Base-by-base conservation (phyloP, 345 rosid species). In the Eucalyptus urophylla region DNA sequence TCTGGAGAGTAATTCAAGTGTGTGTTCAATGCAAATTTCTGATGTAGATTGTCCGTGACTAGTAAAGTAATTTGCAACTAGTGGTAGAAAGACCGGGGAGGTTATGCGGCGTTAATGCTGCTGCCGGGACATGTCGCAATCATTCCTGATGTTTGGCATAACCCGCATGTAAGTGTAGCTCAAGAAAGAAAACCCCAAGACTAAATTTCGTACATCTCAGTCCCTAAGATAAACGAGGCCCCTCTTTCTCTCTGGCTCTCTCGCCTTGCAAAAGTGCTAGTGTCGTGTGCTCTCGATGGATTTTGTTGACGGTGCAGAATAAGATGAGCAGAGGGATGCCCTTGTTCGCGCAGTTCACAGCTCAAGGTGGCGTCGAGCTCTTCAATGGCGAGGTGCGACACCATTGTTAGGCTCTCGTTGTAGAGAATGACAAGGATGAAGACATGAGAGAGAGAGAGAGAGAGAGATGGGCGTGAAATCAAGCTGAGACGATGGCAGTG, bases 61-160 rank as follows among this genome's bases (percentile, higher is more conserved):
- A 10, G 81, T 72, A 17, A 69, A 69, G 80, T 33, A 31, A 8
- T 69, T 69, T 8, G 24, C 8, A 8, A 33, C 80, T 69, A 33
- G 80, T 17, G 13, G 14, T 17, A 17, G 25, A 33, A 17, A 69
- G 24, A 69, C 3, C 7, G 80, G 33, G 22, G 43, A 69, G 12
- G 76, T 16, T 0, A 69, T 69, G 80, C 24, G 7, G 7, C 6
- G 22, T 67, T n/a, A 15, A n/a, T 31, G 12, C 80, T 0, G 4
- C 13, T 19, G 12, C 72, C 1, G 19, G 33, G 24, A 33, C 1
- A 4, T 10, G 0, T 33, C 3, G 80, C 44, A 33, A 17, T 6
- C 80, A 33, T 69, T 33, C 43, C 24, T 17, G 25, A 69, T 17
- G 24, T 69, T 69, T 69, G 0, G 24, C 43, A 16, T 31, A 14